Evolutionary conservation across 1,284 basidiomycete species (phyloP), one percentile per base, ranked within the genome.

Genomic region (Exobasidium rhododendri): DNA sequence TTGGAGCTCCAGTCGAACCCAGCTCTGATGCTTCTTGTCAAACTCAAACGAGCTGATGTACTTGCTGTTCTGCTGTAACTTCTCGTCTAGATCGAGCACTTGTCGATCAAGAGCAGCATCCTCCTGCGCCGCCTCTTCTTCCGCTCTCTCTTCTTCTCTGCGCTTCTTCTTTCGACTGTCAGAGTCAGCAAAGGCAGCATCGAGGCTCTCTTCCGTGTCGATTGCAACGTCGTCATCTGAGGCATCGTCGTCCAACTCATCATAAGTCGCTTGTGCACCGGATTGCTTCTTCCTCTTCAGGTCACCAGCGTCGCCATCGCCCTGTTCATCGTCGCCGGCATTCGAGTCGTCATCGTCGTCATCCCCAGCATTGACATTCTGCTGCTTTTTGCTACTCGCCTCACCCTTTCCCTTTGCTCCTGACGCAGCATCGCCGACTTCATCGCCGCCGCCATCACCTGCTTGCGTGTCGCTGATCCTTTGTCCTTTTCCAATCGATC

Each of bases 271-370:
- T 71, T 87, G 85, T 71, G 90, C 86, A 72, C 86, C 85, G 58
- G 84, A 84, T 66, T 88, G 88, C 66, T 80, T 80, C 67, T 80
- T 82, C 59, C 82, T 82, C 81, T 92, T 92, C 62, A 82, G 81
- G 61, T 84, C 83, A 56, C 89, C 89, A 1, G 87, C 88, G 81
- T 92, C 91, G 32, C 86, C 89, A 71, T 92, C 90, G 14, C 61
- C 71, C 22, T 78, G 75, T 20, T 66, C 76, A 58, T 40, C 59
- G 11, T 55, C 52, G 17, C 62, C 62, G 2, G 57, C 65, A 14
- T 66, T 71, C 26, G 64, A 64, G 10, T 70, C 73, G 26, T 69
- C 66, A 52, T 78, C 76, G 43, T 66, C 69, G 50, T 74, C 68
- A 52, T 67, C 70, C 20, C 64, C 72, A 24, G 68, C 64, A 56